These are phyloP conservation scores for Neolentinus lepideus DNA, from an alignment of 1,284 basidiomycete species.

Conservation along the genomic window DNA sequence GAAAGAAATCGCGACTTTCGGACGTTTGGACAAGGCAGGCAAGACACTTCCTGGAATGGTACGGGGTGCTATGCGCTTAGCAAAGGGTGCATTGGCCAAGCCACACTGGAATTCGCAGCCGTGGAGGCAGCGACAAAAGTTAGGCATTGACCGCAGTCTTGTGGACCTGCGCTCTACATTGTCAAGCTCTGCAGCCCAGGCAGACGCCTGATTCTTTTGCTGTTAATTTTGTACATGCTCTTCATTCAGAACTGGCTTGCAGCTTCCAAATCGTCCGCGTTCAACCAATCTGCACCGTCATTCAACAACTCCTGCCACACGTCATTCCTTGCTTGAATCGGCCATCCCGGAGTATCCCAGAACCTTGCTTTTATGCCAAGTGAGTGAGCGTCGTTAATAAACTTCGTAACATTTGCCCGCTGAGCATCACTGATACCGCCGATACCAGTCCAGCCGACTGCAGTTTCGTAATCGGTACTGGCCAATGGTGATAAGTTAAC, in stretches of 20 bases:
- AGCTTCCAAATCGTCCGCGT: slow-evolving; percentile 44
- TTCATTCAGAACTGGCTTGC: slow-evolving; percentile 30
- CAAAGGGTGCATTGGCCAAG: slow-evolving; percentile 1
- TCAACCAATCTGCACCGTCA: slow-evolving; percentile 45
- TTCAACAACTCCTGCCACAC: slow-evolving; percentile 36
- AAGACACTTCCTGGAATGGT: not conserved
- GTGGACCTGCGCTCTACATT: not conserved
- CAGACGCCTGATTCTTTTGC: not conserved
- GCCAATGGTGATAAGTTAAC: slow-evolving; percentile 39
- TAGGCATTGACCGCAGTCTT: not conserved
- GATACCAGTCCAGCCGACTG: slow-evolving; percentile 42
- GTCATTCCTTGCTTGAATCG: slow-evolving; percentile 33
- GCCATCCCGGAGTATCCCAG: slow-evolving; percentile 48
- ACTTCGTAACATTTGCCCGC: slow-evolving; percentile 24
- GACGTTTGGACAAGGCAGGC: not conserved
- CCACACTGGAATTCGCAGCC: not conserved
- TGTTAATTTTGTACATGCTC: not conserved
- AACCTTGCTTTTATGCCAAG: slow-evolving; percentile 41
- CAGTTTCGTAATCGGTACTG: slow-evolving; percentile 39
- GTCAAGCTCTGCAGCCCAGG: not conserved
- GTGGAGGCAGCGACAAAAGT: not conserved
- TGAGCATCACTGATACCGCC: slow-evolving; percentile 34
- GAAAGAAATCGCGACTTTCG: not conserved
- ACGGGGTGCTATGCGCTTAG: not conserved
- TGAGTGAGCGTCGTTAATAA: slow-evolving; percentile 37